Percentiles rank a stretch among this genome's conserved stretches.
These are phyloP conservation scores for Candida koratica DNA, from an alignment of 805 yeast species.

Conservation along the genomic window DNA sequence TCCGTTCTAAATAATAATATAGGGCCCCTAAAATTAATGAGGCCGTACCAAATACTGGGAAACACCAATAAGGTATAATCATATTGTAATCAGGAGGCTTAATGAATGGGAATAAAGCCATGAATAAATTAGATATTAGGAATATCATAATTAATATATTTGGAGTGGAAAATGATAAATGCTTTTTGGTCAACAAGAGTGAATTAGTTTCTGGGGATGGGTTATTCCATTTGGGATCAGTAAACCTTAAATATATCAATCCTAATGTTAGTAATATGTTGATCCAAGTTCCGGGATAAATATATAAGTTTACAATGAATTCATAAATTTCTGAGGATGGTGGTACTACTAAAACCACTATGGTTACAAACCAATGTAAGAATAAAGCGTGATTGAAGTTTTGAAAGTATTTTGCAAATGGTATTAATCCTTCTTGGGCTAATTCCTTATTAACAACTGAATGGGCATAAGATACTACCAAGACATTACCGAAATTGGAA, in stretches of 20 bases:
- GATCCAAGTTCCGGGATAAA: constrained; percentile 63
- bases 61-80: constrained; percentile 52
- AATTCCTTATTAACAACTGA: constrained; percentile 56
- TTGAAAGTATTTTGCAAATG: constrained; percentile 46
- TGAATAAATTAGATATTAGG: constrained; percentile 43
- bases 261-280: constrained; percentile 52
- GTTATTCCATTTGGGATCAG: constrained; percentile 21
- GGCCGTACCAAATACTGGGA: constrained; percentile 50
- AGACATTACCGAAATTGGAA: constrained; percentile 61
- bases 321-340: constrained; percentile 64
- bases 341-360: constrained; percentile 50
- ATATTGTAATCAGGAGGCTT: constrained; percentile 36
- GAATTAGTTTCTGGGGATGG: constrained; percentile 29
- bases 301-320: constrained; percentile 56
- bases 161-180: constrained; percentile 21
- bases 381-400: constrained; percentile 42
- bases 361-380: constrained; percentile 56
- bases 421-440: constrained; percentile 49
- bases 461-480: constrained; percentile 62
- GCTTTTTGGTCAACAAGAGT: constrained; percentile 7
- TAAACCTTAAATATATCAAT: constrained; percentile 46
- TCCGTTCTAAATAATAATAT: constrained; percentile 13
- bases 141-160: constrained; percentile 33
- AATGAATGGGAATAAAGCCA: constrained; percentile 54
- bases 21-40: constrained; percentile 42